Conservation (phyloP, 2,329 filamentous ascomycete genomes). For the Xylaria sp. region DNA sequence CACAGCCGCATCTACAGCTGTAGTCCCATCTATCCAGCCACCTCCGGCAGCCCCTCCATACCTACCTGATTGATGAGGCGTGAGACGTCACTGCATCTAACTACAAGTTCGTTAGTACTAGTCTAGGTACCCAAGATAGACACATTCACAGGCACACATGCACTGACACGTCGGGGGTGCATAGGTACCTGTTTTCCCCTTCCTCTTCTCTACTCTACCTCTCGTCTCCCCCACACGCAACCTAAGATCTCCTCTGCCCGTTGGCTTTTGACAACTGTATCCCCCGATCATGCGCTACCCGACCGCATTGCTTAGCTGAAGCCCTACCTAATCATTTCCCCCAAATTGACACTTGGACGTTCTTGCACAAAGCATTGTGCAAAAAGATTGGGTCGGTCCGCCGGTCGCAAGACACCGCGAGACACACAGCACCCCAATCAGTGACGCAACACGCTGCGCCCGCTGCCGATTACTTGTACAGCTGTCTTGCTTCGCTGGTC, state of each 20-base stretch:
- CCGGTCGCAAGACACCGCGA: background rate
- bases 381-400: background rate
- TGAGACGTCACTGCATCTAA: background rate
- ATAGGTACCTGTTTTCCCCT: background rate
- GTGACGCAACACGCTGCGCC: constrained; percentile 17
- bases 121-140: background rate
- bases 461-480: constrained; percentile 6
- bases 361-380: background rate
- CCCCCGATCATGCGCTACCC: constrained; percentile 22
- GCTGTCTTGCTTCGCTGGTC: constrained; percentile 29
- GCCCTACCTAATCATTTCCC: constrained; percentile 20
- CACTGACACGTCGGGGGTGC: constrained; percentile 31
- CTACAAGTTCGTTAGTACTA: background rate
- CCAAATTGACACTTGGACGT: background rate
- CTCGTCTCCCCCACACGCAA: constrained; percentile 4
- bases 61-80: background rate
- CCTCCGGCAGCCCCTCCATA: background rate
- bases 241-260: constrained; percentile 8
- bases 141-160: background rate
- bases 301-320: constrained; percentile 17
- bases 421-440: constrained; percentile 1
- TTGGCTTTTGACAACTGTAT: constrained; percentile 32
- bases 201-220: too few species aligned
- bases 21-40: background rate
- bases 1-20: too few species aligned